phyloP scores from a whole-genome alignment of 768 basidiomycete genomes.

The Boletus patriciae region DNA sequence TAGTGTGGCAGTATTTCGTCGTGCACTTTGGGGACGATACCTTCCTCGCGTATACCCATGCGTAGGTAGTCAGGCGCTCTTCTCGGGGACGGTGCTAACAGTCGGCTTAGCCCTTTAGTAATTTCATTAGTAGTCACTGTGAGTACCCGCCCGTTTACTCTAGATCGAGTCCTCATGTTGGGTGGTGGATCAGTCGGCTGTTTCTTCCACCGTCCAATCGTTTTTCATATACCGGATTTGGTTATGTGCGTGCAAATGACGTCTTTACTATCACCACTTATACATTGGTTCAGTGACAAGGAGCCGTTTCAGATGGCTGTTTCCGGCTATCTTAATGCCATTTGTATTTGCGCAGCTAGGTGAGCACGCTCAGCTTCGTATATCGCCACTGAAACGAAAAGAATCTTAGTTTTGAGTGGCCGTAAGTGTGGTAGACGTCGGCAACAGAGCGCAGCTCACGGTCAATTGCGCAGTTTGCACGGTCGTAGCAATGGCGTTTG shows the following conservation, averaged over 20 bases:
- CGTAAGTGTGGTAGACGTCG: conserved; percentile 8
- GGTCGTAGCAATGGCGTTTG: conserved; percentile 9
- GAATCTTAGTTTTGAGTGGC: conserved; percentile 12
- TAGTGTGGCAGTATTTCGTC: conserved; percentile 27
- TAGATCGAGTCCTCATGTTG: conserved; percentile 14
- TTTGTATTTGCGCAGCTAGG: conserved; percentile 21
- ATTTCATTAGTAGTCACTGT: conserved; percentile 25
- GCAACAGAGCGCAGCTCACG: not conserved
- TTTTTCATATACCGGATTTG: conserved; percentile 30
- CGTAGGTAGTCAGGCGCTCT: conserved; percentile 17
- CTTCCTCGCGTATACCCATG: conserved; percentile 15
- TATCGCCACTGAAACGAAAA: conserved; percentile 1
- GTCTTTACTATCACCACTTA: not conserved
- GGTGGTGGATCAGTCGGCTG: conserved; percentile 13
- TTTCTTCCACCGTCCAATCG: conserved; percentile 23
- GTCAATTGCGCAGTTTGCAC: conserved; percentile 14
- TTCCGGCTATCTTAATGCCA: conserved; percentile 18
- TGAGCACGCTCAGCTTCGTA: not conserved
- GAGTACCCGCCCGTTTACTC: conserved; percentile 3
- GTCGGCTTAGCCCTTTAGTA: conserved; percentile 15
- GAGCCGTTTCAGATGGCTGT: conserved; percentile 18
- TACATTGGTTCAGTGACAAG: conserved; percentile 7
- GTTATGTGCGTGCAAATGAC: conserved; percentile 14
- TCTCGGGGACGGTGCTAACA: conserved; percentile 9
- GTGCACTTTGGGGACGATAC: conserved; percentile 20